Evolutionary conservation across 352 stramenopile genomes (phyloP), one percentile per base, ranked within the genome.

Genomic region (Phytophthora lateralis): DNA sequence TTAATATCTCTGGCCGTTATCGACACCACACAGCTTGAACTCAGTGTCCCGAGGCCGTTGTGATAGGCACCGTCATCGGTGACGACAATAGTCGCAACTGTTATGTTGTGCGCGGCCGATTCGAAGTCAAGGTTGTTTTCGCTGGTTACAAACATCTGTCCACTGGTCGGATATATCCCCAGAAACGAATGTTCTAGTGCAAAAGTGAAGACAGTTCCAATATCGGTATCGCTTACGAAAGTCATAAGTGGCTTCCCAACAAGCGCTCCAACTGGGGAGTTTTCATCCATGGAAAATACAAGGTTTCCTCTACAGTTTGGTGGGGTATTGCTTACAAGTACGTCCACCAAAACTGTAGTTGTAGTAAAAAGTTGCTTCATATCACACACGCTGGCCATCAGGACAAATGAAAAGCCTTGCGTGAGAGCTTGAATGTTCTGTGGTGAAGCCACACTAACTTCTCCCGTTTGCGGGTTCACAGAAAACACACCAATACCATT

Each of bases 41-140:
- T 64, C 3, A 78, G 43, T 2, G 66, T 65, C 1, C 38, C 42
- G 9, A 73, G 20, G 3, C 63, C 62, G 20, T 73, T 56, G 32
- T 78, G 70, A n/a, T 65, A 65, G 6, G 58, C 53, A 14, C 70
- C 70, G 27, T 78, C 66, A 57, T 78, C 70, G 2, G 32, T 50
- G 4, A 75, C 66, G 6, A 68, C 32, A n/a, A 78, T 54, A 34
- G 24, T 63, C 8, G 56, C 58, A 39, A 38, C 54, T 6, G 63
- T 51, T 2, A 38, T 27, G 7, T 48, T 62, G 5, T 54, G 14
- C 7, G 26, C 21, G 18, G 42, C 14, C 2, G 59, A 66, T 30
- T 73, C 65, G 12, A 69, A 73, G 37, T 73, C 65, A 20, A 78
- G 60, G 15, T 78, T 78, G 0, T n/a, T 20, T 29, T 20, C 38